phyloP scores from a whole-genome alignment of 179 eudicot species.

The Corrigiola litoralis region DNA sequence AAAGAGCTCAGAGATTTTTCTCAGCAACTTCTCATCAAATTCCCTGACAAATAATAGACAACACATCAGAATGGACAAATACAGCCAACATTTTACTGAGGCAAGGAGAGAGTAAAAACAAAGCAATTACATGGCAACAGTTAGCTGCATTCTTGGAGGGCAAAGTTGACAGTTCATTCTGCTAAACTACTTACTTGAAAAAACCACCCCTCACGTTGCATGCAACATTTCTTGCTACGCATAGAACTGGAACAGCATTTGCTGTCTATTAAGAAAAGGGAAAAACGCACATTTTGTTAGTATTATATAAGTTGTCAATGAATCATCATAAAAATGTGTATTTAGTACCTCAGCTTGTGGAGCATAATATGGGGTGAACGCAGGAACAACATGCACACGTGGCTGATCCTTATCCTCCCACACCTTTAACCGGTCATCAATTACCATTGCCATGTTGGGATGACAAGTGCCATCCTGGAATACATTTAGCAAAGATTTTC shows the following conservation, averaged over 20 bases:
- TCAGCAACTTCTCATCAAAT: slow-evolving; percentile 72
- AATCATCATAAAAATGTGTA: not conserved
- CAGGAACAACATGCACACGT: slow-evolving; percentile 92
- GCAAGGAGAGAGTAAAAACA: not conserved
- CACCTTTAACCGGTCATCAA: slow-evolving; percentile 88
- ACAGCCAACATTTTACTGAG: not conserved
- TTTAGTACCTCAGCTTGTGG: slow-evolving; percentile 88
- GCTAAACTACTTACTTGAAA: slow-evolving; percentile 58
- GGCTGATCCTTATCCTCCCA: slow-evolving; percentile 98
- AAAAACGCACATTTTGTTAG: slow-evolving; percentile 15
- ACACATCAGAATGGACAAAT: not conserved
- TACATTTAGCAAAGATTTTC: slow-evolving; percentile 79
- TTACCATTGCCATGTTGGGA: slow-evolving; percentile 97
- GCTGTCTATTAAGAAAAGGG: slow-evolving; percentile 46
- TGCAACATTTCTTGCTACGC: slow-evolving; percentile 96
- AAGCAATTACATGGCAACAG: no score
- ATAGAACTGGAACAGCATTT: slow-evolving; percentile 88
- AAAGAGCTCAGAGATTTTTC: slow-evolving; percentile 57
- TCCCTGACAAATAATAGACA: slow-evolving; percentile 43
- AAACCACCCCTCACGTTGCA: slow-evolving; percentile 96
- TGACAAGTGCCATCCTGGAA: slow-evolving; percentile 80
- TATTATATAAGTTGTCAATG: not conserved
- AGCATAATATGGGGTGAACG: slow-evolving; percentile 92
- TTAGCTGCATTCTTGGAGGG: not conserved
- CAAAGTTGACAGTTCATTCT: not conserved